Evolutionary conservation across 352 stramenopile species (phyloP), one percentile per base, ranked within the genome.

Genomic region (Globisporangium abappressorium): DNA sequence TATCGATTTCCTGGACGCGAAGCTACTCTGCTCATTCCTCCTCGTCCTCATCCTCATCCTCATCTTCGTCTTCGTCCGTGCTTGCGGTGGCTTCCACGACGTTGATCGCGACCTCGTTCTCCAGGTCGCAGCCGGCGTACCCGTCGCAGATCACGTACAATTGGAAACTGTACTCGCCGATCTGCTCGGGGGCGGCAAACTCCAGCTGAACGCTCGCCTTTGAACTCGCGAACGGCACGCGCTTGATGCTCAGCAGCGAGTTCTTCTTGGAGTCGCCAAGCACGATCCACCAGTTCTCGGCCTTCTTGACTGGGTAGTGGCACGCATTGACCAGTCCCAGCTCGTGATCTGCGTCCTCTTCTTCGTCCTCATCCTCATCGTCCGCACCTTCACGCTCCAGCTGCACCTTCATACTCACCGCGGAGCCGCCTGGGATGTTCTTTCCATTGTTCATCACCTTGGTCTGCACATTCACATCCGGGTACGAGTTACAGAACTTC

Each of bases 111-210:
- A 95, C 73, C 65, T 97, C 89, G 77, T 99, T 99, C 78, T 99
- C 97, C 69, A 99, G 87, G 75, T 99, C 97, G 73, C 93, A 99
- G 28, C 98, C 98, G 8, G 98, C 78, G 78, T 99, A 99, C 62
- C 93, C 97, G 74, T 99, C 98, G 79, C 97, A 99, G 78, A 99
- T 99, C 47, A 99, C 96, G 75, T 99, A 99, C 28, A 99, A 76
- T 65, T 98, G 97, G 65, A 99, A 90, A 24, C 95, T 84, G 76
- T 99, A 97, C 65, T 98, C 87, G 51, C 97, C 97, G 33, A 95
- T 74, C 67, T 98, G 84, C 34, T 98, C 93, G 0, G 98, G 97
- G 26, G 97, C 97, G 26, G 97, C 88, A 77, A 99, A 99, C 60
- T 99, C 93, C 47, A 99, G 75, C 62, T 92, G 81, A n/a, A 99